A percentile compares a stretch with the other conserved stretches of the same genome.
Evolutionary conservation across 345 rosid species (phyloP).

Genomic region (Salix udensis): DNA sequence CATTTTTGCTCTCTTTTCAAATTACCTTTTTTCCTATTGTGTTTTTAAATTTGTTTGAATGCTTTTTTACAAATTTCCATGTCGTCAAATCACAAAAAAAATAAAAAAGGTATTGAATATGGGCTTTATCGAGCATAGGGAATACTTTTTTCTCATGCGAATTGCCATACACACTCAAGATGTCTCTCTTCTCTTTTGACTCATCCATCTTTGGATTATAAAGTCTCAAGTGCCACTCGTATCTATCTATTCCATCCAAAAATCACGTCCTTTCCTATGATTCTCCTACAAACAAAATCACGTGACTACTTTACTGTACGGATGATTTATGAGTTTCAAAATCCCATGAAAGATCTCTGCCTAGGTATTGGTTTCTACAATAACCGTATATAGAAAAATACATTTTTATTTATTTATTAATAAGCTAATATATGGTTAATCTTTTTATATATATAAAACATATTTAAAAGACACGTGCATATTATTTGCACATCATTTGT

Average conservation of each 20-base stretch:
- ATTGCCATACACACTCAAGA: constrained; percentile 10
- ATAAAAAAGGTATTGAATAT: not conserved
- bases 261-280: not conserved
- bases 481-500: too few species aligned
- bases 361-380: not conserved
- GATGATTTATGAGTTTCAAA: not conserved
- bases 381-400: not conserved
- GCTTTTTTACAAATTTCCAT: not conserved
- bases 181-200: constrained; percentile 27
- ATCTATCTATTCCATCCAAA: not conserved
- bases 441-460: too few species aligned
- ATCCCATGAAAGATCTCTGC: not conserved
- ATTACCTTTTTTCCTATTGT: not conserved
- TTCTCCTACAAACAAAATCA: not conserved
- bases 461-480: too few species aligned
- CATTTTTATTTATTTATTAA: too few species aligned
- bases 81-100: constrained; percentile 7
- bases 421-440: too few species aligned
- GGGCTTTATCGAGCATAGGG: constrained; percentile 20
- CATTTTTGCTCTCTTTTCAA: constrained; percentile 11
- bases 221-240: not conserved
- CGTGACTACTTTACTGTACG: not conserved
- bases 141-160: not conserved
- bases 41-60: constrained; percentile 2
- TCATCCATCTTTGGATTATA: not conserved